A percentile compares a stretch with the other conserved stretches of the same genome.
These are phyloP conservation scores for Camelina hispida DNA, from an alignment of 345 rosid species.

Conservation along the genomic window DNA sequence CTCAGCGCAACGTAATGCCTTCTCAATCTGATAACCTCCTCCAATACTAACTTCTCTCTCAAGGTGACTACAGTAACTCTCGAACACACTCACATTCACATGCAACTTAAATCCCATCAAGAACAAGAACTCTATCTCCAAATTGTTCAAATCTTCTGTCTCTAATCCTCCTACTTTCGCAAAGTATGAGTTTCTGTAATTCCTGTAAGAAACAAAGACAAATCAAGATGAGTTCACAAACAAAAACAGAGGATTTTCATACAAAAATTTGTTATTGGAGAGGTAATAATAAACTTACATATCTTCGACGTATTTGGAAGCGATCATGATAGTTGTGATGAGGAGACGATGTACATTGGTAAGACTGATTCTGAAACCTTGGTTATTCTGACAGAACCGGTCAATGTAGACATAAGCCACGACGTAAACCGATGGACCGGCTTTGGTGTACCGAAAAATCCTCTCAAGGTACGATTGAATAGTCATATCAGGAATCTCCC, in stretches of 20 bases:
- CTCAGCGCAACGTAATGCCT: slow-evolving; percentile 76
- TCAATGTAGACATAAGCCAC: slow-evolving; percentile 91
- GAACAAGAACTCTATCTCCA: slow-evolving; percentile 86
- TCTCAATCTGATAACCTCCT: slow-evolving; percentile 90
- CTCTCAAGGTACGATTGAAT: slow-evolving; percentile 84
- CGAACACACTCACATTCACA: slow-evolving; percentile 87
- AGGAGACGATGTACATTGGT: slow-evolving; percentile 84
- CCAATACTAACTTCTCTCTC: slow-evolving; percentile 91
- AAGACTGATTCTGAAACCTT: slow-evolving; percentile 65
- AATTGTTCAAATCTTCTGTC: slow-evolving; percentile 65
- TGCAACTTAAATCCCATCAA: slow-evolving; percentile 87
- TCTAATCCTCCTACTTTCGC: slow-evolving; percentile 85
- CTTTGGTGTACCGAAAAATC: slow-evolving; percentile 77
- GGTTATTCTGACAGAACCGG: slow-evolving; percentile 78
- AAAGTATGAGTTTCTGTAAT: slow-evolving; percentile 77
- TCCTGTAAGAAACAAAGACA: slow-evolving; percentile 49
- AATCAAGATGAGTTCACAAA: background rate
- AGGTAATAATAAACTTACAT: slow-evolving; percentile 55
- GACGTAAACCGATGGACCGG: slow-evolving; percentile 86
- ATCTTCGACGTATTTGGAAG: slow-evolving; percentile 92
- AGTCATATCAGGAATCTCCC: slow-evolving; percentile 80
- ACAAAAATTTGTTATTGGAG: background rate
- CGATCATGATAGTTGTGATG: slow-evolving; percentile 83
- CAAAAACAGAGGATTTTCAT: background rate
- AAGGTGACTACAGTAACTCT: slow-evolving; percentile 87